Base-by-base conservation (phyloP, 169 alveolate species). In the Sarcocystis neurona region DNA sequence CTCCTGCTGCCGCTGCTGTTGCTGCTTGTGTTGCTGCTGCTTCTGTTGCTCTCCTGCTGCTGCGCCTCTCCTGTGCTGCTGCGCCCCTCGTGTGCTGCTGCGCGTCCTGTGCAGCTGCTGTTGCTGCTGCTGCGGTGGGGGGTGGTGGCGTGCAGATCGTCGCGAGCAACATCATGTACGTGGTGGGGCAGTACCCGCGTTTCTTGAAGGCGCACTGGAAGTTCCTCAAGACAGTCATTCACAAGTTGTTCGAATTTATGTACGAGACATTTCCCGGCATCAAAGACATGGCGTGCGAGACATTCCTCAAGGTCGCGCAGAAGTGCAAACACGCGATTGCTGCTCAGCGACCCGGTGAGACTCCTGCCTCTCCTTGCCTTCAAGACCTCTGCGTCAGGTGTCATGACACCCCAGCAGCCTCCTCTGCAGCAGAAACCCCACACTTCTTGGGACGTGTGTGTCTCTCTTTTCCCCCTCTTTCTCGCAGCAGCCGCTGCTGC, bases 241-340 rank as follows among this genome's bases (percentile, higher is more conserved):
- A 97, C 93, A 99, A 99, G 94, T 96, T 99, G 60, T 98, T 98
- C 92, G 99, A 99, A 92, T 99, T 99, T 94, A 98, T 99, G 99
- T 99, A 98, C 72, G 99, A 99, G 94, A 94, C 98, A 34, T 98
- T 97, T 89, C 99, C 99, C 43, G 99, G 99, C 34, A 99, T 99
- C 12, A 98, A 98, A 93, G 99, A 98, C 91, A 98, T 98, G 99
- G 99, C 99, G 4, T 97, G 98, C 87, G 99, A 98, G 68, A 98
- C 99, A 1, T 98, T 98, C 93, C 92, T 99, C 84, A 97, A 97
- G 85, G 98, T 98, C 37, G 93, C 99, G 34, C 94, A 96, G 84
- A 97, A 96, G 84, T 97, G 99, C 92, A 97, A 96, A 58, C 95
- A 94, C 72, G 96, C 97, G 37, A 97, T 96, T 90, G 95, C 96